phyloP scores from a whole-genome alignment of 805 yeast genomes.

The Candida michaelii region DNA sequence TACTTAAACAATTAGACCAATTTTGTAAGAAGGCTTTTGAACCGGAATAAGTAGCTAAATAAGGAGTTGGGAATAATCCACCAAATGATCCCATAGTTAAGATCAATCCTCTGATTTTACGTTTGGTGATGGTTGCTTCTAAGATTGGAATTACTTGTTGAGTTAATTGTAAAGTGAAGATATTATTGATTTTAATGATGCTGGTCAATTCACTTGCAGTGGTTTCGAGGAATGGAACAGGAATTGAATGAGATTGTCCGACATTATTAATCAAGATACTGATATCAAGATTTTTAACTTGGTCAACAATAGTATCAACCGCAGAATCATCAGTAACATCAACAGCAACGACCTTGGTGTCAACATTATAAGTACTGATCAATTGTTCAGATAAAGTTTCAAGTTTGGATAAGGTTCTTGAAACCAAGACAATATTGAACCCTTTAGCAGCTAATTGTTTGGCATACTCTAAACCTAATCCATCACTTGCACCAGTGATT shows the following conservation, averaged over 20 bases:
- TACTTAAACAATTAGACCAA: conserved; percentile 88
- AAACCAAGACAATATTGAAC: conserved; percentile 77
- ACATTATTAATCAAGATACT: conserved; percentile 87
- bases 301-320: conserved; percentile 50
- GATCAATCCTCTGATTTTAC: conserved; percentile 63
- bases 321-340: conserved; percentile 70
- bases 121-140: conserved; percentile 31
- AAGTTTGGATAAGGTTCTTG: conserved; percentile 80
- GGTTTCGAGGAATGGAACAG: conserved; percentile 89
- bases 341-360: conserved; percentile 67
- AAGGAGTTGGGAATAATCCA: conserved; percentile 90
- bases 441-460: conserved; percentile 82
- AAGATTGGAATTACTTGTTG: conserved; percentile 77
- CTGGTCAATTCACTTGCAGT: conserved; percentile 67
- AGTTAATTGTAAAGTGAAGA: conserved; percentile 81
- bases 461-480: conserved; percentile 92
- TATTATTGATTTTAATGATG: conserved; percentile 82
- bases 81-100: conserved; percentile 97
- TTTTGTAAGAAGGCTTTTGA: conserved; percentile 92
- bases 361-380: conserved; percentile 54
- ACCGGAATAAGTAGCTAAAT: conserved; percentile 91
- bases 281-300: conserved; percentile 55
- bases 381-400: conserved; percentile 64
- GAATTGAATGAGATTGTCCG: conserved; percentile 92
- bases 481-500: conserved; percentile 96